Evolutionary conservation across 768 basidiomycete genomes (phyloP).

Genomic region (Boletellus ananas): DNA sequence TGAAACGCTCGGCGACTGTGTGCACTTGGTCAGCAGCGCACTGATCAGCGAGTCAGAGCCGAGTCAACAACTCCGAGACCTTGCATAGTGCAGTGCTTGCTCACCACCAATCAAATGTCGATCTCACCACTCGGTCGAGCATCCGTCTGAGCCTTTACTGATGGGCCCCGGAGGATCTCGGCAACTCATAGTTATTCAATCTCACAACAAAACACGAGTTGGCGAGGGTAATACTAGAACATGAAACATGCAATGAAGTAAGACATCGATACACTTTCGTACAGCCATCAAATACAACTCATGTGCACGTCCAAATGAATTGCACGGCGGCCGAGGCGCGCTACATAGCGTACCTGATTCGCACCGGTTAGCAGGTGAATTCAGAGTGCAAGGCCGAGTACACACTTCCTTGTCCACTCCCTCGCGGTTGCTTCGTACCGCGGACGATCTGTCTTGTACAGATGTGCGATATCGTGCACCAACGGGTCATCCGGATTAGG

Average conservation of each 20-base stretch:
- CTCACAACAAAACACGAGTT: slow-evolving; percentile 14
- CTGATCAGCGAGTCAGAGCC: too few relatives aligned
- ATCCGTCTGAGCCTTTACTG: too few relatives aligned
- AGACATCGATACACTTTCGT: slow-evolving; percentile 33
- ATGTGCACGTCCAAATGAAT: slow-evolving; percentile 18
- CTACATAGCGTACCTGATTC: slow-evolving; percentile 52
- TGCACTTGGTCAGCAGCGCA: slow-evolving; percentile 3
- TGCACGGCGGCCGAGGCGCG: slow-evolving; percentile 23
- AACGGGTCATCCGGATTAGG: slow-evolving; percentile 99
- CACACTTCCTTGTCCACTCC: slow-evolving; percentile 99
- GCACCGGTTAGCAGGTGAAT: slow-evolving; percentile 1
- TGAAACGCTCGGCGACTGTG: not conserved
- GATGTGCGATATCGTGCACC: slow-evolving; percentile 96
- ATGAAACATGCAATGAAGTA: slow-evolving; percentile 29
- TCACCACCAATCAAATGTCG: too few relatives aligned
- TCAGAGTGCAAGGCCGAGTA: not conserved
- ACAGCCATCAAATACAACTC: slow-evolving; percentile 32
- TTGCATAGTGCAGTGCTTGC: too few relatives aligned
- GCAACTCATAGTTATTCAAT: slow-evolving; percentile 14
- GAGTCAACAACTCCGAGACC: too few relatives aligned
- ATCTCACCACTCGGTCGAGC: too few relatives aligned
- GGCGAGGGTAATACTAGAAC: slow-evolving; percentile 32
- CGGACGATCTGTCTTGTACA: slow-evolving; percentile 98
- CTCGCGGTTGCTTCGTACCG: slow-evolving; percentile 97
- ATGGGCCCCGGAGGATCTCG: not conserved